Percentiles rank a stretch among this genome's conserved stretches.
These are phyloP conservation scores for Globisporangium heterothallicum DNA, from an alignment of 352 stramenopile species.

Conservation along the genomic window DNA sequence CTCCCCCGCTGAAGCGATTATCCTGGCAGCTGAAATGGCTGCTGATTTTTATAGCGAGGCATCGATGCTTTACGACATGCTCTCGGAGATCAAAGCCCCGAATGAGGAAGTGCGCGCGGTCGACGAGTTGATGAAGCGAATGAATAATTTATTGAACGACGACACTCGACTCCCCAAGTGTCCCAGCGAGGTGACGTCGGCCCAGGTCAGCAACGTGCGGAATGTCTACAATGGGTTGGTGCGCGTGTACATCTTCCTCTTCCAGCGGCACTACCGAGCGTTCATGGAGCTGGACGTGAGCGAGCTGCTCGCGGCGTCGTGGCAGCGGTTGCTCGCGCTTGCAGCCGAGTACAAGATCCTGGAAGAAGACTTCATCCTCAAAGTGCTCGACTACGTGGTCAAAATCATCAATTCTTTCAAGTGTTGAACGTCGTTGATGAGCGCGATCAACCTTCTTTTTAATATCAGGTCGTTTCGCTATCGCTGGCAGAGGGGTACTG, in stretches of 20 bases:
- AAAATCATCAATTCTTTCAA: constrained; percentile 29
- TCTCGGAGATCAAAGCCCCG: constrained; percentile 49
- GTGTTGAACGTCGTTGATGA: constrained; percentile 12
- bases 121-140: constrained; percentile 52
- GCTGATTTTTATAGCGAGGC: constrained; percentile 60
- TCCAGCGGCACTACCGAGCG: constrained; percentile 41
- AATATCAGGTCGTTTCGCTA: neutral
- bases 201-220: constrained; percentile 31
- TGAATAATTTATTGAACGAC: constrained; percentile 23
- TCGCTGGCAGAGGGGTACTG: no score
- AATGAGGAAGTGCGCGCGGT: constrained; percentile 40
- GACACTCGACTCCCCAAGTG: constrained; percentile 6
- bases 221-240: constrained; percentile 59
- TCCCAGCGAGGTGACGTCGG: constrained; percentile 8
- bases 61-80: constrained; percentile 63
- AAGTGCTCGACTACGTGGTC: constrained; percentile 47
- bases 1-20: constrained; percentile 35
- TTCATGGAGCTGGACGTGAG: constrained; percentile 57
- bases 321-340: constrained; percentile 58
- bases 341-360: constrained; percentile 57
- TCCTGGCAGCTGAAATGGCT: constrained; percentile 49
- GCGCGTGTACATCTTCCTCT: constrained; percentile 64
- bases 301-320: constrained; percentile 46
- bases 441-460: neutral
- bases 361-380: constrained; percentile 47